Base-by-base conservation (phyloP, 495 filamentous ascomycete genomes). In the Opeltia flavorubescens region DNA sequence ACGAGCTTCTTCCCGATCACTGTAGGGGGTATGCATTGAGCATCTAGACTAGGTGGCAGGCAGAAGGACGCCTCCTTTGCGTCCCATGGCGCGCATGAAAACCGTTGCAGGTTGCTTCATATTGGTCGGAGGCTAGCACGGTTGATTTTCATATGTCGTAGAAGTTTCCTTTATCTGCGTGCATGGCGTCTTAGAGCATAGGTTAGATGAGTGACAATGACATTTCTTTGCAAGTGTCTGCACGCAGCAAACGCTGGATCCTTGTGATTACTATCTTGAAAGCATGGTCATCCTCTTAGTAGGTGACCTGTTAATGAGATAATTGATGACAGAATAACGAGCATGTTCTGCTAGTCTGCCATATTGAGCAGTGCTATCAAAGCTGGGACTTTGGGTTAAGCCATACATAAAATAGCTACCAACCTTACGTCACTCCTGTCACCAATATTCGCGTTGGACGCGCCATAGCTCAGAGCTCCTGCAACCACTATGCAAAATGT, bases 401-500 rank as follows among this genome's bases (percentile, higher is more conserved):
- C n/a, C n/a, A n/a, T n/a, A n/a, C n/a, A n/a, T n/a, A n/a, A n/a
- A n/a, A n/a, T n/a, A n/a, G n/a, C n/a, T n/a, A n/a, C n/a, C n/a
- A n/a, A n/a, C n/a, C n/a, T n/a, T n/a, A n/a, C n/a, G n/a, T n/a
- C n/a, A n/a, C n/a, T n/a, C n/a, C n/a, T n/a, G n/a, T n/a, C n/a
- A n/a, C n/a, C n/a, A n/a, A n/a, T n/a, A 20, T 18, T 18, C 20
- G 34, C 35, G 52, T 48, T 40, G 34, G 28, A 40, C 25, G 43
- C 35, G 24, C 17, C 26, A 20, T 7, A 17, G 11, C 44, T n/a
- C 2, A 12, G 31, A 12, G 36, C 29, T 29, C 13, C 28, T 36
- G 9, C 15, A 42, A 51, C 11, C 8, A 31, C n/a, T 41, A 55
- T 55, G 52, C 49, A 41, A 41, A 51, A 55, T 55, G 52, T 48